Conservation (phyloP, 2,329 filamentous ascomycete genomes). For the Colletotrichum sp. region DNA sequence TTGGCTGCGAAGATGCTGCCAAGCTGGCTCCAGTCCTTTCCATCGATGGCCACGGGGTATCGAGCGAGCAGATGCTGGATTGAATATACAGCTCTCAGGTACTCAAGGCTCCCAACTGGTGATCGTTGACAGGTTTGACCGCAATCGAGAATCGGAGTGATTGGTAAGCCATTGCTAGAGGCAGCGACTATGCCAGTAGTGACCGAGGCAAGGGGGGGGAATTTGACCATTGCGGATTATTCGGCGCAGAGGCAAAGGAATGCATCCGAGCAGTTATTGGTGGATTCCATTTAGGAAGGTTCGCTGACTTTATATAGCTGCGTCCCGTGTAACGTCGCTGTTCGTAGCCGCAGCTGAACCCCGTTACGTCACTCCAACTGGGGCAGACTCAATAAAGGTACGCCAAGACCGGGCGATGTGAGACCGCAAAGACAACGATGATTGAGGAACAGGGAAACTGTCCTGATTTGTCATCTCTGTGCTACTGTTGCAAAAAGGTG, state of each 20-base stretch:
- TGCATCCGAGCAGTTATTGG: not conserved
- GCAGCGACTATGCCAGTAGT: not conserved
- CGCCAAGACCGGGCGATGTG: not conserved
- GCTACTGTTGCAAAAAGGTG: rapidly evolving
- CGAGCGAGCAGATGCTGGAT: not conserved
- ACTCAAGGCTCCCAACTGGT: not conserved
- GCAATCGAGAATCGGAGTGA: not conserved
- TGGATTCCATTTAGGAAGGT: not conserved
- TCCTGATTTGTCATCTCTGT: not conserved
- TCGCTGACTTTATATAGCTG: not conserved
- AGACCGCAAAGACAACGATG: not conserved
- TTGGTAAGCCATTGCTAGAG: not conserved
- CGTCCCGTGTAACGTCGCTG: not conserved
- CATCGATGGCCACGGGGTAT: not conserved
- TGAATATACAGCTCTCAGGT: not conserved
- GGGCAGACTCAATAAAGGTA: not conserved
- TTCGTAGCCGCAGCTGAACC: not conserved
- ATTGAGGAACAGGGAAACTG: not conserved
- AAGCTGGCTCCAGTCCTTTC: not conserved
- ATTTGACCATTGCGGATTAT: not conserved
- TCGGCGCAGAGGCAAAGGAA: rapidly evolving
- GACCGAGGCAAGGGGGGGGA: not conserved
- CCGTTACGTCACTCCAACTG: not conserved
- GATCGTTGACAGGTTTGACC: not conserved
- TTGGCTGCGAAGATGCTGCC: not conserved